Evolutionary conservation across 2,329 filamentous ascomycete species (phyloP).

Genomic region (Xylariaceae sp.): DNA sequence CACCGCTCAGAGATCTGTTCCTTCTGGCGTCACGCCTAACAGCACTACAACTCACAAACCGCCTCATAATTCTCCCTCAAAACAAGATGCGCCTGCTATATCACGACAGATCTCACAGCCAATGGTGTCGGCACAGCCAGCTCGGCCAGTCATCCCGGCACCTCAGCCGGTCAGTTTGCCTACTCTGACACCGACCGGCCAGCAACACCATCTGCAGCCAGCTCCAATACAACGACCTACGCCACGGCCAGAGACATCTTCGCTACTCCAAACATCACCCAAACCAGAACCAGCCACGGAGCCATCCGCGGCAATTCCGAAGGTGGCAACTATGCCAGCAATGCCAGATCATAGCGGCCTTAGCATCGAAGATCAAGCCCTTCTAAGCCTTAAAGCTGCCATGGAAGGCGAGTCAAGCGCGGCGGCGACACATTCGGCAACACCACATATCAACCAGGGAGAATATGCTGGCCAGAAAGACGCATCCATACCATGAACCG

Average conservation of each 20-base stretch:
- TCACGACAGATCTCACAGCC: constrained; percentile 22
- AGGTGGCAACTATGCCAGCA: constrained; percentile 11
- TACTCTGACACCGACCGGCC: constrained; percentile 22
- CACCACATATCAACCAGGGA: constrained; percentile 17
- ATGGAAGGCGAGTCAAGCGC: constrained; percentile 22
- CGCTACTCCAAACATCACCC: not conserved
- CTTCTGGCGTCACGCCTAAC: constrained; percentile 17
- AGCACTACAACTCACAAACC: constrained; percentile 22
- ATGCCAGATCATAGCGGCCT: constrained; percentile 20
- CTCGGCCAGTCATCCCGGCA: constrained; percentile 29
- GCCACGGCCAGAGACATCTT: constrained; percentile 10
- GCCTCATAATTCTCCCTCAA: constrained; percentile 18
- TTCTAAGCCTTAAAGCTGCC: constrained; percentile 27
- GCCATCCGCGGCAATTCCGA: constrained; percentile 6
- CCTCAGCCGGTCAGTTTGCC: constrained; percentile 31
- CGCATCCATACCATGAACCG: constrained; percentile 3
- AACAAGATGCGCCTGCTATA: constrained; percentile 22
- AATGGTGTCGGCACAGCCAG: constrained; percentile 14
- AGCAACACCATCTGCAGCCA: constrained; percentile 15
- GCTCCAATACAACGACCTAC: constrained; percentile 4
- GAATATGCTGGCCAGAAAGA: not conserved
- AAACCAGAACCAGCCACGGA: constrained; percentile 6
- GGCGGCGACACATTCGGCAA: constrained; percentile 11
- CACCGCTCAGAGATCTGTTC: constrained; percentile 18
- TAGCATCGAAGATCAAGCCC: constrained; percentile 27